Conservation (phyloP, 352 stramenopile genomes). For the Elongisporangium undulatum region DNA sequence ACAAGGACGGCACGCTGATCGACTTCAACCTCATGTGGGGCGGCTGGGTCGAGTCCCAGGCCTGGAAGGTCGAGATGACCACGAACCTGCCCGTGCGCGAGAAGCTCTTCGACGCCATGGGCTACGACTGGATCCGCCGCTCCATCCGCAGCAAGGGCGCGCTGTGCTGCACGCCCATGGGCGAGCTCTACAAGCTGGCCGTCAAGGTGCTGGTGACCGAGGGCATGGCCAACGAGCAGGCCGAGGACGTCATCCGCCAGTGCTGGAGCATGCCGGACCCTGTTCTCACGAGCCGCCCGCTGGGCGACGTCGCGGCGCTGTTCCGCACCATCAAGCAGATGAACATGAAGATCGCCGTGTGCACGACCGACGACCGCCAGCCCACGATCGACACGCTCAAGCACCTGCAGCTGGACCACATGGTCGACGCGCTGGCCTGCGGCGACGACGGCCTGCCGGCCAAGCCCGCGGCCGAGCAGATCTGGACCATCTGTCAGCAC, state of each 20-base stretch:
- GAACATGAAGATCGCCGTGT: constrained; percentile 87
- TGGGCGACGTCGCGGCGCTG: constrained; percentile 66
- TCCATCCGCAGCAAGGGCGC: constrained; percentile 80
- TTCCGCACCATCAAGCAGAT: constrained; percentile 85
- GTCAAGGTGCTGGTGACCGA: constrained; percentile 69
- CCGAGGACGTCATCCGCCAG: constrained; percentile 61
- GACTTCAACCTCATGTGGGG: constrained; percentile 91
- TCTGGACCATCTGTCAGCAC: constrained; percentile 79
- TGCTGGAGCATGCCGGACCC: constrained; percentile 85
- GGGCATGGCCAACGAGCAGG: constrained; percentile 57
- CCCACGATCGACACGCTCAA: constrained; percentile 72
- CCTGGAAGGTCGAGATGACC: constrained; percentile 85
- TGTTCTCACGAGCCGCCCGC: constrained; percentile 62
- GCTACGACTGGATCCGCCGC: constrained; percentile 81
- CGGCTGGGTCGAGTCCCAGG: constrained; percentile 81
- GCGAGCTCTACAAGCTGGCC: constrained; percentile 79
- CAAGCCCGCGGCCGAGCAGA: constrained; percentile 81
- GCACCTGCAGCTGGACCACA: constrained; percentile 63
- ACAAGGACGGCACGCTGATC: constrained; percentile 89
- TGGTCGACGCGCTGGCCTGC: constrained; percentile 76
- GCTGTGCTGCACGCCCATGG: constrained; percentile 84
- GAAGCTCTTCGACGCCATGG: constrained; percentile 85
- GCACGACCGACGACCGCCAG: constrained; percentile 81
- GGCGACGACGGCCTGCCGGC: constrained; percentile 79
- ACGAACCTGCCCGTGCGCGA: constrained; percentile 68